These are phyloP conservation scores for Lachancea nothofagi DNA, from an alignment of 805 yeast genomes.

Conservation along the genomic window DNA sequence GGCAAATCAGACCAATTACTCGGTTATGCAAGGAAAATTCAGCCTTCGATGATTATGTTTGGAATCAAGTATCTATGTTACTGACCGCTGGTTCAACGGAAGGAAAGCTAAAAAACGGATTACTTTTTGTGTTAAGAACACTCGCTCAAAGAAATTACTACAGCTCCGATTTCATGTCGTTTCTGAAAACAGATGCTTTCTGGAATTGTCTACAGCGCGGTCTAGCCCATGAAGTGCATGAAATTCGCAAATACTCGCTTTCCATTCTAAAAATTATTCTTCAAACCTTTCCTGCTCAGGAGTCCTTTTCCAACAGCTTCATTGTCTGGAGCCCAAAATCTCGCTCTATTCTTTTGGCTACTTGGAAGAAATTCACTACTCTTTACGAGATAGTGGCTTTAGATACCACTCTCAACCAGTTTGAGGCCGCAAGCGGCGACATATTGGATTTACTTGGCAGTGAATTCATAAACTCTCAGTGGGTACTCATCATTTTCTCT, in stretches of 20 bases:
- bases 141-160: constrained; percentile 27
- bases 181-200: constrained; percentile 32
- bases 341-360: constrained; percentile 30
- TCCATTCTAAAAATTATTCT: constrained; percentile 61
- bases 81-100: constrained; percentile 23
- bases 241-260: constrained; percentile 60
- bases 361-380: constrained; percentile 72
- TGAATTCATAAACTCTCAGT: constrained; percentile 54
- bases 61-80: constrained; percentile 43
- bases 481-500: constrained; percentile 69
- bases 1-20: constrained; percentile 43
- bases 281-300: constrained; percentile 34
- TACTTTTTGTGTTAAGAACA: constrained; percentile 52
- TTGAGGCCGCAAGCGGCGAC: constrained; percentile 68
- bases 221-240: constrained; percentile 51
- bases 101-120: constrained; percentile 39
- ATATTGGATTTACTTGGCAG: constrained; percentile 48
- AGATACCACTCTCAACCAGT: constrained; percentile 82
- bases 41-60: constrained; percentile 33
- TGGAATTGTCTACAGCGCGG: constrained; percentile 58
- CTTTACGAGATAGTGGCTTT: constrained; percentile 75
- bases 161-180: constrained; percentile 1
- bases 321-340: constrained; percentile 26
- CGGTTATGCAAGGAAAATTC: constrained; percentile 13
- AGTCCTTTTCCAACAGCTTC: constrained; percentile 9